Evolutionary conservation across 495 filamentous ascomycete species (phyloP), one percentile per base, ranked within the genome.

Genomic region (Bathelium albidoporum): DNA sequence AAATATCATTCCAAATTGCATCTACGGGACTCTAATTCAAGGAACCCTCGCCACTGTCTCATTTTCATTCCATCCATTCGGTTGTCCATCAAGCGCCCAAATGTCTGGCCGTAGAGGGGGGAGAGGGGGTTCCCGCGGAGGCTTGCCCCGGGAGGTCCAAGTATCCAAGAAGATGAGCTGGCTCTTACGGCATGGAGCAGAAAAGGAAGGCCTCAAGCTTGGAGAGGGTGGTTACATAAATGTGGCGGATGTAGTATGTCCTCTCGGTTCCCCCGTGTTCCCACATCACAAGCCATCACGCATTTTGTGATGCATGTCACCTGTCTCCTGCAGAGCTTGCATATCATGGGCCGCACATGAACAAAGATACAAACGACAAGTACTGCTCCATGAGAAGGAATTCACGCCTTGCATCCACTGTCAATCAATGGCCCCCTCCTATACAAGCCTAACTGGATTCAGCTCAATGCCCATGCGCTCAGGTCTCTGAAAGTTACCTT

Each of bases 101-200:
- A 55, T 55, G 49, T 16, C 49, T 28, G 63, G 66, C 22, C 32
- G 68, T 14, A 20, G 66, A 44, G 63, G 75, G 2, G 68, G 78
- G n/a, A 70, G 72, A 0, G 67, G 74, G 26, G 67, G 76, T 32
- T 63, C 70, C 3, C 67, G 73, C 20, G 69, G 72, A 32, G 74
- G 74, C 28, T 66, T 73, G 58, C 72, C 73, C 29, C 76, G 89
- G 34, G 83, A 88, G 45, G 80, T 88, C 10, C 78, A 78, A 34
- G 79, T 97, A 58, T 96, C 90, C 9, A 95, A 91, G 71, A 87
- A 90, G 29, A 73, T 97, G 60, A 89, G 85, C 62, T 83, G 80
- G 66, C 76, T 96, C 0, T 80, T 98, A 20, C 81, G 94, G 26
- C 94, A 98, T 73, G 89, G 86, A 55, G 94, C 95, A 5, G 79